phyloP scores from a whole-genome alignment of 495 filamentous ascomycete genomes.

The Aspergillus sparsus region DNA sequence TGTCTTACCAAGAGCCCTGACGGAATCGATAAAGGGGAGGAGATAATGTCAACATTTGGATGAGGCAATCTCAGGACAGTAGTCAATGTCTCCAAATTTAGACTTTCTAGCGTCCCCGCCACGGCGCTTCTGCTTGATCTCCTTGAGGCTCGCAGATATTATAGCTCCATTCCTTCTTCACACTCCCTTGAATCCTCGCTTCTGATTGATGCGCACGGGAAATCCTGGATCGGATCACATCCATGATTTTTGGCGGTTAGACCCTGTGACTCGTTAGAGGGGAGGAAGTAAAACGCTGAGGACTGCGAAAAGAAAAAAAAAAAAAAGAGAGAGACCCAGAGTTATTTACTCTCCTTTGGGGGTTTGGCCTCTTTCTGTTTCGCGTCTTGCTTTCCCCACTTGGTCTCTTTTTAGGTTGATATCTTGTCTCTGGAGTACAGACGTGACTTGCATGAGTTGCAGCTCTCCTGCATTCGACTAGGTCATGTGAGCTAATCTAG shows the following conservation, averaged over 20 bases:
- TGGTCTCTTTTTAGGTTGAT: neutral
- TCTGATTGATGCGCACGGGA: slow-evolving; percentile 14
- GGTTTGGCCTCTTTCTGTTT: too few relatives aligned
- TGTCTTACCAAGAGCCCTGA: too few relatives aligned
- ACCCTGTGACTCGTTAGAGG: neutral
- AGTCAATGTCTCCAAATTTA: slow-evolving; percentile 6
- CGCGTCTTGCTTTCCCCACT: too few relatives aligned
- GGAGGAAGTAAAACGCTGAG: too few relatives aligned
- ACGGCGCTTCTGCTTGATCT: slow-evolving; percentile 26
- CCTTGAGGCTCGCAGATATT: slow-evolving; percentile 12
- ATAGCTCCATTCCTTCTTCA: slow-evolving; percentile 5
- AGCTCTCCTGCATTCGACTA: slow-evolving; percentile 14
- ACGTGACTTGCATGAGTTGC: slow-evolving; percentile 7
- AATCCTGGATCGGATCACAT: slow-evolving; percentile 17
- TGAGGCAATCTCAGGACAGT: neutral
- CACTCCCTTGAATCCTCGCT: slow-evolving; percentile 1
- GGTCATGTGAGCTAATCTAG: slow-evolving; percentile 17
- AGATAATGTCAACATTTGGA: too few relatives aligned
- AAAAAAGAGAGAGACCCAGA: too few relatives aligned
- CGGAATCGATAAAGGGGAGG: too few relatives aligned
- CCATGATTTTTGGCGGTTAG: neutral
- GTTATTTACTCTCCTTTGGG: too few relatives aligned
- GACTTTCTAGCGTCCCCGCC: slow-evolving; percentile 23
- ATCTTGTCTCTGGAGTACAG: neutral
- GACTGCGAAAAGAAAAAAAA: too few relatives aligned